Base-by-base conservation (phyloP, 2,329 filamentous ascomycete species). In the Curvularia sp. region DNA sequence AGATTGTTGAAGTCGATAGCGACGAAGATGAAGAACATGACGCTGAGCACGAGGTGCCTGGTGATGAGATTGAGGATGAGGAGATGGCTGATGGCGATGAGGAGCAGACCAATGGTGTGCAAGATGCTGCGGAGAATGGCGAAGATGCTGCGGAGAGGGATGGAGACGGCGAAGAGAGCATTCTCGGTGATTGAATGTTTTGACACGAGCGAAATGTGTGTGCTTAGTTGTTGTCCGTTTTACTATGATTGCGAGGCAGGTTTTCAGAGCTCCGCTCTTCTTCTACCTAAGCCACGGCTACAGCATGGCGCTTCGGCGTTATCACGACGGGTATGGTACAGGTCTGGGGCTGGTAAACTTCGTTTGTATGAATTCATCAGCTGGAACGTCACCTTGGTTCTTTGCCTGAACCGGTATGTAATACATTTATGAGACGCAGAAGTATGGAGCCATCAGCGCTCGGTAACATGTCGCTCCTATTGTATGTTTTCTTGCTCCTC, bases 51-150 rank as follows among this genome's bases (percentile, higher is more conserved):
- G 74, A 72, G 49, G 75, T 77, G 53, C 52, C 53, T 2, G 66
- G 58, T 6, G 68, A 69, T 23, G 66, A 68, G 59, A 68, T 62
- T 39, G 77, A 79, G 15, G 77, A 78, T 28, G 78, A 80, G 47
- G 78, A 80, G 46, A 77, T 72, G 67, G 65, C 76, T 13, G 76
- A 79, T 34, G 75, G 77, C 8, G 76, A 75, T 52, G 74, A 76
- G 23, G 73, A 64, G 30, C 69, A 78, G 18, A 80, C 81, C 55
- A 78, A 78, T 43, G 77, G 80, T 12, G 79, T 64, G 5, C 67
- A 61, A 8, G 69, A 68, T 36, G 74, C 72, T 57, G 69, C 62
- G 25, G 69, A 67, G 46, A 67, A 71, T 13, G 74, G 49, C 4
- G 53, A 53, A 15, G 76, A 68, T 10, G 74, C 71, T 25, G 70